Conservation (phyloP, 177 flowering plant species). For the Telopea speciosissima region DNA sequence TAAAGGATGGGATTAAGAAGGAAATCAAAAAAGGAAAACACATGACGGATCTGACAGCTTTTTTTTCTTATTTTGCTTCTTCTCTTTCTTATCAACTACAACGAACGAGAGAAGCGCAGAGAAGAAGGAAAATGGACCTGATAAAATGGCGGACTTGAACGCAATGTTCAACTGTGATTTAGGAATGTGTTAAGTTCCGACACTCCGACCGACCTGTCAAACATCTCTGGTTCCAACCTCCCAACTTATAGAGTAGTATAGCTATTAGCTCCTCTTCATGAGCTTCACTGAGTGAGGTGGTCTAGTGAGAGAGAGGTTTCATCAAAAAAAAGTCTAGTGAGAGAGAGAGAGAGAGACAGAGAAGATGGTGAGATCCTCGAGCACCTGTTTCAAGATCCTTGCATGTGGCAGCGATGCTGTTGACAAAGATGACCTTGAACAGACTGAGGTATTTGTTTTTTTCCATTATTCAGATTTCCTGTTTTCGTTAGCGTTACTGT, state of each 20-base stretch:
- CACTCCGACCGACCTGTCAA: neutral
- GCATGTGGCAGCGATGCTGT: constrained; percentile 53
- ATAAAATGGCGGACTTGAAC: neutral
- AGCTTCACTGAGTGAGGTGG: neutral
- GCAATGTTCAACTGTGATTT: neutral
- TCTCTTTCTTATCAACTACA: neutral
- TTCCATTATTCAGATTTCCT: neutral
- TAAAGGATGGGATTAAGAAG: no score
- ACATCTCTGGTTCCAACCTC: neutral
- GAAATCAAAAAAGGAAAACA: no score
- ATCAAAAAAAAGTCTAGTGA: no score
- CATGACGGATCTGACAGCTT: no score
- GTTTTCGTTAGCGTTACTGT: neutral
- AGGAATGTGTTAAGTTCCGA: neutral
- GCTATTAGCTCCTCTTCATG: neutral
- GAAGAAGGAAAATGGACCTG: neutral
- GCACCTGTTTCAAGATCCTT: constrained; percentile 59
- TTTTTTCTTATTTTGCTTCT: neutral
- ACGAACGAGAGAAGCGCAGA: neutral
- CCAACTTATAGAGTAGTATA: neutral
- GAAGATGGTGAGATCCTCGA: constrained; percentile 45
- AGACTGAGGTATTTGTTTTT: constrained; percentile 37
- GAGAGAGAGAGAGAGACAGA: no score
- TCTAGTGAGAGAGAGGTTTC: neutral
- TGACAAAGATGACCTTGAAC: constrained; percentile 39